These are phyloP conservation scores for Globisporangium canariense DNA, from an alignment of 352 stramenopile species.

Conservation along the genomic window DNA sequence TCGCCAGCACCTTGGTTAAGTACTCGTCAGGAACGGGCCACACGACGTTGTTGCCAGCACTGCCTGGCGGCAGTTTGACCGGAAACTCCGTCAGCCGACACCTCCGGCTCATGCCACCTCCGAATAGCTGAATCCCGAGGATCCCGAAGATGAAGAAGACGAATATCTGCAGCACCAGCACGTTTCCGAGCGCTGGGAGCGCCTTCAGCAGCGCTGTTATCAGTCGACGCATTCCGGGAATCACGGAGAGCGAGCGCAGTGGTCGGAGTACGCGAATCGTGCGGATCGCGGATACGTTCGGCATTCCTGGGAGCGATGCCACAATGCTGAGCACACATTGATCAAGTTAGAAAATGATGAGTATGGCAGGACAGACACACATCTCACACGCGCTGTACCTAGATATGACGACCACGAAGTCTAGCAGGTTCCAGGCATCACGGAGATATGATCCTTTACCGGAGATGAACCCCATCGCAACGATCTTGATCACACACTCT, in stretches of 20 bases:
- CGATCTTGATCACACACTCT: slow-evolving; percentile 90
- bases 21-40: slow-evolving; percentile 61
- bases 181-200: slow-evolving; percentile 82
- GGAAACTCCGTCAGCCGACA: slow-evolving; percentile 80
- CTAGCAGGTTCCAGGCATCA: slow-evolving; percentile 90
- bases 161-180: slow-evolving; percentile 89
- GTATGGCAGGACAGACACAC: not conserved
- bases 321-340: slow-evolving; percentile 35
- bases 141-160: slow-evolving; percentile 92
- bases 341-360: not conserved
- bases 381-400: slow-evolving; percentile 32
- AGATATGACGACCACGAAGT: slow-evolving; percentile 90
- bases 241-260: slow-evolving; percentile 85
- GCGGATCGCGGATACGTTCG: slow-evolving; percentile 78
- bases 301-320: slow-evolving; percentile 49
- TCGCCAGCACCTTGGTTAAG: slow-evolving; percentile 32
- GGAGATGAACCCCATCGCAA: slow-evolving; percentile 75
- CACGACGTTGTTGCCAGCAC: slow-evolving; percentile 8
- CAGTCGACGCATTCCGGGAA: slow-evolving; percentile 75
- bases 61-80: slow-evolving; percentile 34
- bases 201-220: slow-evolving; percentile 85
- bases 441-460: slow-evolving; percentile 68
- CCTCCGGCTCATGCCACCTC: slow-evolving; percentile 71
- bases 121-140: slow-evolving; percentile 87
- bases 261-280: slow-evolving; percentile 88